Evolutionary conservation across 2,329 filamentous ascomycete genomes (phyloP).

Genomic region (Pseudomassariella vexata): DNA sequence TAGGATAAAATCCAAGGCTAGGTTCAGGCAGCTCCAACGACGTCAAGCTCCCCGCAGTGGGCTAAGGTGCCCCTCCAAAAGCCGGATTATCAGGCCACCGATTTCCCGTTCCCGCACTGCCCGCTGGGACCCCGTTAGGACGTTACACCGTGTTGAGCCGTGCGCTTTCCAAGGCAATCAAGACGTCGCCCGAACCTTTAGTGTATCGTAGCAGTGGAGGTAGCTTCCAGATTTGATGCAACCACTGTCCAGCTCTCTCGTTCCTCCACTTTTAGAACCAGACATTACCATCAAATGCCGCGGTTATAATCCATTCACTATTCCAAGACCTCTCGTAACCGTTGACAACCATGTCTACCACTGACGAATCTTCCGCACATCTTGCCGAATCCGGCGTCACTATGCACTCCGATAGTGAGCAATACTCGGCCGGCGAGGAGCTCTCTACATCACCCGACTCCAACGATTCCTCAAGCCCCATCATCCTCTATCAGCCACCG

Average conservation of each 20-base stretch:
- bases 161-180: too few species aligned
- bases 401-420: slow-evolving; percentile 77
- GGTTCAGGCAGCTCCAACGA: slow-evolving; percentile 13
- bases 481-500: slow-evolving; percentile 85
- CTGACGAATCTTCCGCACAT: slow-evolving; percentile 40
- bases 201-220: too few species aligned
- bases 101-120: neutral
- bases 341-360: slow-evolving; percentile 47
- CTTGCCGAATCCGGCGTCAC: slow-evolving; percentile 70
- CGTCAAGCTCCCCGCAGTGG: slow-evolving; percentile 9
- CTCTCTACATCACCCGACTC: slow-evolving; percentile 51
- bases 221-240: too few species aligned
- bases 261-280: too few species aligned
- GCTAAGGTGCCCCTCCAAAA: neutral
- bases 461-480: slow-evolving; percentile 57
- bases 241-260: too few species aligned
- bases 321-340: too few species aligned
- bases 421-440: slow-evolving; percentile 65
- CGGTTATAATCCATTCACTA: too few species aligned
- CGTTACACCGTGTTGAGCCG: too few species aligned
- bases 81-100: slow-evolving; percentile 5
- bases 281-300: too few species aligned
- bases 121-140: too few species aligned
- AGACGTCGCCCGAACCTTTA: too few species aligned
- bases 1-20: neutral